Evolutionary conservation across 345 rosid genomes (phyloP), one percentile per base, ranked within the genome.

Genomic region (Aquilaria sinensis): DNA sequence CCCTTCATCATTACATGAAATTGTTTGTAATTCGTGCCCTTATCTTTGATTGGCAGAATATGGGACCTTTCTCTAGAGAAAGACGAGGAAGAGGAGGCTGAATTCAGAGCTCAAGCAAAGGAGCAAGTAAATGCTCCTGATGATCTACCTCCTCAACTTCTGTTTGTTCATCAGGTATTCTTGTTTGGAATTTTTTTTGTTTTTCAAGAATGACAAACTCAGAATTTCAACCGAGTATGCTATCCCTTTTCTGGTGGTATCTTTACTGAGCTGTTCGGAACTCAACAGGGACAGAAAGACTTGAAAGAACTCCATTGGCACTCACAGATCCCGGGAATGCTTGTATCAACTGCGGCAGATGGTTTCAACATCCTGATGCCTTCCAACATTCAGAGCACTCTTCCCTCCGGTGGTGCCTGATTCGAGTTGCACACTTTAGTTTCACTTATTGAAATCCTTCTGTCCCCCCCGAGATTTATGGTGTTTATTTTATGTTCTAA

Each of bases 291-390:
- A 14, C 99, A 94, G 61, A 86, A 85, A 31, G 92, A 94, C 75
- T 75, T 86, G 86, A 94, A 90, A 79, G 99, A 94, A 73, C 85
- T 90, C 66, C 99, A 90, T 52, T 94, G 97, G 97, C 96, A 94
- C 56, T 49, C 77, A 61, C 96, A 90, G 81, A 84, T 94, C 65
- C 96, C 99, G 0, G 99, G 96, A 60, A 94, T 90, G 99, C 46
- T 90, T 2, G 89, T 90, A 53, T 83, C 95, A 9, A 90, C 93
- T 3, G 96, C 96, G 23, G 75, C 72, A 0, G 97, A 90, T 55
- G 96, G 99, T 61, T 94, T 86, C 74, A 94, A 88, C 75, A 80
- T 90, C 65, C 67, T 94, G 58, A 90, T 90, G 96, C 97, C 99
- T 62, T 83, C 95, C 47, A 94, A 94, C 76, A 88, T 90, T 63